These are phyloP conservation scores for Leucocoprinus leucothites DNA, from an alignment of 768 basidiomycete species.

Conservation along the genomic window DNA sequence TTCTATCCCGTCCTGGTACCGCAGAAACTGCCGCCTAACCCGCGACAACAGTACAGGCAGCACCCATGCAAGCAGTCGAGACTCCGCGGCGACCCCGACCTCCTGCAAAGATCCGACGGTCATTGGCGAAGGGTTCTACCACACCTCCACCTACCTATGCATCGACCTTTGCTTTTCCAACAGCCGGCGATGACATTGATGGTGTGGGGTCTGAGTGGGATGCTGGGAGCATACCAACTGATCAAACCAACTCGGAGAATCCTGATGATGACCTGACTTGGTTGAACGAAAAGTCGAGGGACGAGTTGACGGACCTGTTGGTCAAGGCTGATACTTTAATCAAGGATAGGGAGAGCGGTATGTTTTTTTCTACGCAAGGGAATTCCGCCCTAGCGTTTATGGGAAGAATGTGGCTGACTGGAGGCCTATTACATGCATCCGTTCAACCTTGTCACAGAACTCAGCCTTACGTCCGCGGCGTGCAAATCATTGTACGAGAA, in stretches of 20 bases:
- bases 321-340: constrained; percentile 74
- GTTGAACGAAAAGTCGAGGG: constrained; percentile 65
- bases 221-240: constrained; percentile 10
- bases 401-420: not conserved
- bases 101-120: constrained; percentile 63
- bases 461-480: constrained; percentile 63
- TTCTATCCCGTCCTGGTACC: not conserved
- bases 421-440: constrained; percentile 9
- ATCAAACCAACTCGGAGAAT: not conserved
- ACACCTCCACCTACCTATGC: constrained; percentile 60
- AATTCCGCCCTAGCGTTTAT: constrained; percentile 8
- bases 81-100: constrained; percentile 62
- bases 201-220: constrained; percentile 12
- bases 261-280: constrained; percentile 28
- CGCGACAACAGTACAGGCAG: too few relatives aligned
- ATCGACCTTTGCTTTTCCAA: constrained; percentile 33
- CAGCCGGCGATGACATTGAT: constrained; percentile 7
- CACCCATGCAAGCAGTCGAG: constrained; percentile 25
- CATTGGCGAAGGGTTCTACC: constrained; percentile 29
- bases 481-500: constrained; percentile 69
- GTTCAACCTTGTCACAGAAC: constrained; percentile 38
- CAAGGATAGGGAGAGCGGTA: constrained; percentile 74
- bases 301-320: constrained; percentile 68
- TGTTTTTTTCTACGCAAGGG: constrained; percentile 20
- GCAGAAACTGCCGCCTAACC: too few relatives aligned